Conservation (phyloP, 352 stramenopile species). For the Hyaloperonospora brassicae region DNA sequence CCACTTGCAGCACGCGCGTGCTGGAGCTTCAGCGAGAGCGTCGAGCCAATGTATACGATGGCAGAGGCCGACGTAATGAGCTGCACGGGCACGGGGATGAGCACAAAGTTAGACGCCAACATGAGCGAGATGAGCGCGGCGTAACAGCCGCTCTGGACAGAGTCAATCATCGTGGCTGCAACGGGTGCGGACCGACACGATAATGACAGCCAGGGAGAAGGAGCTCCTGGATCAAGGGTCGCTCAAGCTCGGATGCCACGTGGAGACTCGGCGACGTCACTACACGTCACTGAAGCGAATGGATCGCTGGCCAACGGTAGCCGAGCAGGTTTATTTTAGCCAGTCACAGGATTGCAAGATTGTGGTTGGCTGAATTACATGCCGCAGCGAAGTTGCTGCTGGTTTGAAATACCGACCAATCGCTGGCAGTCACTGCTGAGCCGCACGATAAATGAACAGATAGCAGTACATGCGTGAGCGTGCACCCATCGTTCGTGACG, state of each 20-base stretch:
- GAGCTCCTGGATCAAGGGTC: not conserved
- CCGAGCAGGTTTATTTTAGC: not conserved
- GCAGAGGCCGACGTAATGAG: constrained; percentile 73
- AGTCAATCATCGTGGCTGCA: constrained; percentile 39
- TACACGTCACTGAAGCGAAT: constrained; percentile 13
- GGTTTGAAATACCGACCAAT: too few relatives aligned
- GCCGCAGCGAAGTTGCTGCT: too few relatives aligned
- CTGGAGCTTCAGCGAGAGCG: constrained; percentile 79
- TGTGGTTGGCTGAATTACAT: constrained; percentile 5
- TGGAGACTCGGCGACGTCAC: constrained; percentile 11
- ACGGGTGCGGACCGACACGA: not conserved
- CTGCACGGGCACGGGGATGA: constrained; percentile 79
- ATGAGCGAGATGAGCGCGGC: constrained; percentile 73
- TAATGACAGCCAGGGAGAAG: constrained; percentile 1
- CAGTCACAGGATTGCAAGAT: not conserved
- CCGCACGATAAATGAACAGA: too few relatives aligned
- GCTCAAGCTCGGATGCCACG: constrained; percentile 8
- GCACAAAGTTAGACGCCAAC: constrained; percentile 74
- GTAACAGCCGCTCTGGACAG: constrained; percentile 74
- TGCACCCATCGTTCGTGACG: too few relatives aligned
- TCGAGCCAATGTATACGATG: constrained; percentile 87
- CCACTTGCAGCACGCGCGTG: constrained; percentile 71
- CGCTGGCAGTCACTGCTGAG: too few relatives aligned
- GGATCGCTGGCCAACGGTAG: not conserved
- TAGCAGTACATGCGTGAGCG: too few relatives aligned